Evolutionary conservation across 176 grass and related monocot genomes (phyloP), one percentile per base, ranked within the genome.

Genomic region (Cenchrus americanus): DNA sequence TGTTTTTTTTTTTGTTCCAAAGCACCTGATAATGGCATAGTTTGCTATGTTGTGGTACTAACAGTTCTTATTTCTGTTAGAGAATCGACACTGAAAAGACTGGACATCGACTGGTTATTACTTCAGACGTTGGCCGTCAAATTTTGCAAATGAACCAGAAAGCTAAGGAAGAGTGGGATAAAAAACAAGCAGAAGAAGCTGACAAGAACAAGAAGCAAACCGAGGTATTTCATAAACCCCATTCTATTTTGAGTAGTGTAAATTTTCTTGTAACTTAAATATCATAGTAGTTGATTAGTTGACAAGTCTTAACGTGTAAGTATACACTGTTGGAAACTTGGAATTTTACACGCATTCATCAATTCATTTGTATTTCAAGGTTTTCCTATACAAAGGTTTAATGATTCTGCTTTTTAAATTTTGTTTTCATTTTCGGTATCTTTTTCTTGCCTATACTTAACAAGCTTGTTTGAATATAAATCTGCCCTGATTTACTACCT

Each of bases 91-190:
- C 82, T n/a, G 96, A 99, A 90, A 99, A 96, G 76, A 76, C 96
- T 70, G 86, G 85, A 8, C 96, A 96, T 86, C 93, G 83, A 51
- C 76, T 92, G 80, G 91, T 93, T 76, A 86, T 99, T 83, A 96
- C 93, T 66, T 96, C 96, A 75, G 96, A 99, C 87, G 91, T 99
- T 49, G 89, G 90, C 12, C 77, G 86, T 62, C 96, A 99, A 48
- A 96, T 99, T 89, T 78, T 92, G 41, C 83, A 74, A 71, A 93
- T 94, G 87, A 99, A 99, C 69, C 85, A 91, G 70, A 96, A 96
- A 88, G 93, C 91, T 59, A 99, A 99, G 87, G 96, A 99, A 83
- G 93, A 94, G 59, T 96, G 93, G 89, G 93, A 99, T 73, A 91
- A 94, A 84, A 99, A 99, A 55, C 96, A 99, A 80, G 83, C 93